These are phyloP conservation scores for Penicilliopsis zonata DNA, from an alignment of 495 filamentous ascomycete genomes.

Conservation along the genomic window DNA sequence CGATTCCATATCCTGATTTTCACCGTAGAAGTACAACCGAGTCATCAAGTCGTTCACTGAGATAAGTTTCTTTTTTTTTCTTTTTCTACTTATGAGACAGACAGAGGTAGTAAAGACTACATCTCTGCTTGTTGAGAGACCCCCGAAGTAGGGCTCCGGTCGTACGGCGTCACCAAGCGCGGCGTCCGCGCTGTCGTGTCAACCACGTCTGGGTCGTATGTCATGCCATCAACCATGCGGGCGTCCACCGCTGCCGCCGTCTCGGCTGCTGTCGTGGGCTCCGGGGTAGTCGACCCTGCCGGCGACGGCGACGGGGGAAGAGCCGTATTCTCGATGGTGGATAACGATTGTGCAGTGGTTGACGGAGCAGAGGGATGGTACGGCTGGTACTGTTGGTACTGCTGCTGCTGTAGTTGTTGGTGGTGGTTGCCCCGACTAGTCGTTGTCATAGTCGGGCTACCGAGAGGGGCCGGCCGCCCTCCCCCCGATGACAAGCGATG, in stretches of 20 bases:
- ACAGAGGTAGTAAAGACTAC: too few relatives aligned
- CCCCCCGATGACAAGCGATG: constrained; percentile 22
- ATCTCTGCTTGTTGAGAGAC: too few relatives aligned
- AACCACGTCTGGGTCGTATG: constrained; percentile 29
- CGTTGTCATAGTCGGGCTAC: constrained; percentile 17
- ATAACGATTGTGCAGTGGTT: constrained; percentile 1
- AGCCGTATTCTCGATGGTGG: constrained; percentile 4
- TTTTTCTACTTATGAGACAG: too few relatives aligned
- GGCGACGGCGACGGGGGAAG: constrained; percentile 14
- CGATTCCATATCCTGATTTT: too few relatives aligned
- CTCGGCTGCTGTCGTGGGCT: too few relatives aligned
- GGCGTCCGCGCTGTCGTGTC: neutral
- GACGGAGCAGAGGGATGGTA: too few relatives aligned
- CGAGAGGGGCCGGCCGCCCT: constrained; percentile 19
- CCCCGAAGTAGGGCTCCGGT: constrained; percentile 1
- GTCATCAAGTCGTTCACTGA: too few relatives aligned
- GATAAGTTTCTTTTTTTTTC: too few relatives aligned
- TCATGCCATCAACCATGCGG: constrained; percentile 43
- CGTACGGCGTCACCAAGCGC: constrained; percentile 16
- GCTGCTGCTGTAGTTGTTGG: neutral
- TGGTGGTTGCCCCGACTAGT: neutral
- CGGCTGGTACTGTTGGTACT: too few relatives aligned
- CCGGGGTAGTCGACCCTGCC: constrained; percentile 27
- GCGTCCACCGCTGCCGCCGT: constrained; percentile 29
- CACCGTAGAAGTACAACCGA: too few relatives aligned